Conservation (phyloP, 169 alveolate genomes). For the Eimeria sp. region DNA sequence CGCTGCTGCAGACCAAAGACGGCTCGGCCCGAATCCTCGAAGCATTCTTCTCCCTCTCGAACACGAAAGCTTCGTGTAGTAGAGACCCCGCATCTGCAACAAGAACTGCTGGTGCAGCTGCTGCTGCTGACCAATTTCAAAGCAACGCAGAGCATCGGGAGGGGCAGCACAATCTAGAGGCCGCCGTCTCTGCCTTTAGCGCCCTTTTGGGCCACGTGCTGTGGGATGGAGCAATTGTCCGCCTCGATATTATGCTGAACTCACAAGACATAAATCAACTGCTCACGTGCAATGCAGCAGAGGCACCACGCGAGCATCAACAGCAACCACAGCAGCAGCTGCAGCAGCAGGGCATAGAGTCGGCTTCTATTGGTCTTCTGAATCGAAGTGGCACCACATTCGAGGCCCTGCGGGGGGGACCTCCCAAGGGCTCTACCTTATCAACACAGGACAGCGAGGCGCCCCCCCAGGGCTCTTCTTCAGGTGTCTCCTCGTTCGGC, state of each 20-base stretch:
- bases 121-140: background rate
- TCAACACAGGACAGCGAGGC: background rate
- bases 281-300: background rate
- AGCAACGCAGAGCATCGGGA: background rate
- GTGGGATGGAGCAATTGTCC: constrained; percentile 45
- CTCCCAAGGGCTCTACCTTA: background rate
- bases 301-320: constrained; percentile 22
- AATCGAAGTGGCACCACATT: background rate
- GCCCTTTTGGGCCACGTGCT: constrained; percentile 15
- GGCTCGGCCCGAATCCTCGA: constrained; percentile 1
- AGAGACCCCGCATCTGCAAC: background rate
- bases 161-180: background rate
- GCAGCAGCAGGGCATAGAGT: background rate
- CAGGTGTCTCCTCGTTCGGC: no score
- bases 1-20: constrained; percentile 16
- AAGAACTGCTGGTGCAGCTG: background rate
- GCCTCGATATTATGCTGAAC: background rate
- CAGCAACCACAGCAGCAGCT: constrained; percentile 37
- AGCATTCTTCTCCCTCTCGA: background rate
- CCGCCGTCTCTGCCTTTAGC: constrained; percentile 41
- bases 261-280: background rate
- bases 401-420: background rate
- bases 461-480: background rate
- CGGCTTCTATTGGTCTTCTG: background rate
- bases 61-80: background rate